Percentiles rank a stretch among this genome's conserved stretches.
These are phyloP conservation scores for Hypoxylon sp. DNA, from an alignment of 2,329 filamentous ascomycete genomes.

Conservation along the genomic window DNA sequence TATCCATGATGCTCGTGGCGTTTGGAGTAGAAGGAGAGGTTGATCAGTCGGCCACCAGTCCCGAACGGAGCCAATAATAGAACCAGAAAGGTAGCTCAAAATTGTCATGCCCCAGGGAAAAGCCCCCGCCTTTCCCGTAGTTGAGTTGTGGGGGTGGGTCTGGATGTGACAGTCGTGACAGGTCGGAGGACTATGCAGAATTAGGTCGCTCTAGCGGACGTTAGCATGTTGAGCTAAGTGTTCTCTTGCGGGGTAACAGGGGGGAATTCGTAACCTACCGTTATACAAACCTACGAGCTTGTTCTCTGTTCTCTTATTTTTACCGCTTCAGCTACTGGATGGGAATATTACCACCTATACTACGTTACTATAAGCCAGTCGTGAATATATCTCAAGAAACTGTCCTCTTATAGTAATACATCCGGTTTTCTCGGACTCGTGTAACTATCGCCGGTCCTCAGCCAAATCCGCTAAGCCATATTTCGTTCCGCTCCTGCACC, in stretches of 20 bases:
- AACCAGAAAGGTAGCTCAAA: no score
- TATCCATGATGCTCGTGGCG: conserved; percentile 2
- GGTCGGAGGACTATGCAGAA: conserved; percentile 11
- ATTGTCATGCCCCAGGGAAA: conserved; percentile 15
- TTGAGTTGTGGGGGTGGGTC: conserved; percentile 26
- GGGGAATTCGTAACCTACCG: no score
- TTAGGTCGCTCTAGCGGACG: conserved; percentile 22
- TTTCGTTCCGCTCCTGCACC: no score
- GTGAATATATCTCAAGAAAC: neutral
- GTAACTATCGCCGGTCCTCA: conserved; percentile 1
- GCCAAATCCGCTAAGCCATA: neutral
- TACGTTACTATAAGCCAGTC: conserved; percentile 1
- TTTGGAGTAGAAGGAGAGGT: conserved; percentile 13
- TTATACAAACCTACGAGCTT: no score
- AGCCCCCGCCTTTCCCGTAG: conserved; percentile 6
- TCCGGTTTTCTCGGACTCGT: neutral
- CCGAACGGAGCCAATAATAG: conserved; percentile 19
- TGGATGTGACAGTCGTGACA: conserved; percentile 8
- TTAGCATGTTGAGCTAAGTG: neutral
- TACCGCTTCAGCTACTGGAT: neutral
- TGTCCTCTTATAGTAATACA: neutral
- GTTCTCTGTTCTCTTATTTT: no score
- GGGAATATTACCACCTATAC: neutral
- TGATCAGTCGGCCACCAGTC: conserved; percentile 15
- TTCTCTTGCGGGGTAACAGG: conserved; percentile 29